A percentile compares a stretch with the other conserved stretches of the same genome.
These are phyloP conservation scores for Dichotomopilus funicola DNA, from an alignment of 2,329 filamentous ascomycete species.

Conservation along the genomic window DNA sequence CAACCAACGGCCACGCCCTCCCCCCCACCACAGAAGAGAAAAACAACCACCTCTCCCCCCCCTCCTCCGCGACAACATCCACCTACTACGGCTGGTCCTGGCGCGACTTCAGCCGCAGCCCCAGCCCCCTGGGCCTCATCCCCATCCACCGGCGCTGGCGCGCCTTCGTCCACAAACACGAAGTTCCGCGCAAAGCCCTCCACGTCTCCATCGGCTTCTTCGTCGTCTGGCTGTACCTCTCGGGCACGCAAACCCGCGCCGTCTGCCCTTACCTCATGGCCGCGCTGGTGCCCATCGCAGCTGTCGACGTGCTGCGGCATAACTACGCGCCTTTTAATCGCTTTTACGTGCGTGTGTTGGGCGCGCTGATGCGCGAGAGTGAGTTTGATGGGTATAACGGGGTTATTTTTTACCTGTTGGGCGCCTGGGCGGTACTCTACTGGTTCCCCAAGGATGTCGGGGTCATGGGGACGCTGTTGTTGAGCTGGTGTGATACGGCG, in stretches of 20 bases:
- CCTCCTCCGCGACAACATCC: slow-evolving; percentile 40
- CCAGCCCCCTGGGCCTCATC: slow-evolving; percentile 87
- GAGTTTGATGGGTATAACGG: slow-evolving; percentile 94
- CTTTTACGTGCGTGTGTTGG: slow-evolving; percentile 76
- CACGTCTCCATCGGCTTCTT: slow-evolving; percentile 97
- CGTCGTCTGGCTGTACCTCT: slow-evolving; percentile 76
- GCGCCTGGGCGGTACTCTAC: slow-evolving; percentile 76
- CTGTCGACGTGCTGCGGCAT: slow-evolving; percentile 76
- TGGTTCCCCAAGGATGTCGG: slow-evolving; percentile 92
- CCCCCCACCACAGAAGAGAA: slow-evolving; percentile 4
- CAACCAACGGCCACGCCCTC: slow-evolving; percentile 10
- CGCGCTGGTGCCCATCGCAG: slow-evolving; percentile 75
- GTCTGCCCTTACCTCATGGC: slow-evolving; percentile 82
- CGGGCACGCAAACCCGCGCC: slow-evolving; percentile 65
- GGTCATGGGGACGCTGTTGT: slow-evolving; percentile 78
- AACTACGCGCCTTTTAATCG: slow-evolving; percentile 74
- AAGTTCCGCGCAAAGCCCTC: slow-evolving; percentile 86
- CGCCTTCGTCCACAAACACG: slow-evolving; percentile 89
- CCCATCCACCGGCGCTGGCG: slow-evolving; percentile 91
- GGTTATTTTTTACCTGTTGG: slow-evolving; percentile 92
- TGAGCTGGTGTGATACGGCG: slow-evolving; percentile 97
- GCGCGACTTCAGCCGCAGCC: slow-evolving; percentile 84
- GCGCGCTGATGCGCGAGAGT: slow-evolving; percentile 92
- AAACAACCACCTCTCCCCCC: slow-evolving; percentile 67
- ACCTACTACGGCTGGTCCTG: slow-evolving; percentile 62